Evolutionary conservation across 2,329 filamentous ascomycete genomes (phyloP).

Genomic region (Diaporthe longicolla): DNA sequence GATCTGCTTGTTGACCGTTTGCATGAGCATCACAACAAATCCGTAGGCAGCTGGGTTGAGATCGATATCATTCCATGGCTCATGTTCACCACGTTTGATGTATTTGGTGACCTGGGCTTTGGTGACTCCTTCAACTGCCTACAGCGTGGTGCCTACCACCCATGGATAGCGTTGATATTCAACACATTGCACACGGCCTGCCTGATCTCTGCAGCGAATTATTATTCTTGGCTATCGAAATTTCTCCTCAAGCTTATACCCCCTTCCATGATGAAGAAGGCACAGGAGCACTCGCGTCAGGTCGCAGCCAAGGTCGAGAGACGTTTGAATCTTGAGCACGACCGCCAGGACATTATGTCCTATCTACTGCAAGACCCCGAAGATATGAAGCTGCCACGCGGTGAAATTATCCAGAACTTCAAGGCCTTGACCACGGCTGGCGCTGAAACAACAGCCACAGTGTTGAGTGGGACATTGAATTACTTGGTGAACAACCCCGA

Average conservation of each 20-base stretch:
- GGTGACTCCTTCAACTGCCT: slow-evolving; percentile 57
- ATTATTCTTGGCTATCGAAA: slow-evolving; percentile 42
- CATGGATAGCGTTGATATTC: slow-evolving; percentile 50
- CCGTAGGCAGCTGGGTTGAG: not conserved
- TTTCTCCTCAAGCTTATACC: slow-evolving; percentile 25
- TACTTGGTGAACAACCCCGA: slow-evolving; percentile 50
- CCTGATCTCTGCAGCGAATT: slow-evolving; percentile 41
- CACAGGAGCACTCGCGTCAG: too few relatives aligned
- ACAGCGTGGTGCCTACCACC: slow-evolving; percentile 46
- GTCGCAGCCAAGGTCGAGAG: too few relatives aligned
- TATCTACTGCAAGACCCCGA: slow-evolving; percentile 41
- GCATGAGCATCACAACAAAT: too few relatives aligned
- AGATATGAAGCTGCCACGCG: slow-evolving; percentile 37
- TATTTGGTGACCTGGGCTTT: slow-evolving; percentile 60
- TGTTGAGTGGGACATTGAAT: slow-evolving; percentile 47
- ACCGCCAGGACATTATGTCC: slow-evolving; percentile 52
- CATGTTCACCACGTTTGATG: slow-evolving; percentile 55
- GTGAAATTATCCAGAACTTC: slow-evolving; percentile 52
- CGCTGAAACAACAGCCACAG: slow-evolving; percentile 53
- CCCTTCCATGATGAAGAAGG: slow-evolving; percentile 4
- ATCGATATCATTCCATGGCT: slow-evolving; percentile 46
- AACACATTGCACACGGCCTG: slow-evolving; percentile 40
- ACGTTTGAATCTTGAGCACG: not conserved
- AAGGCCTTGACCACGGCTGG: slow-evolving; percentile 50
- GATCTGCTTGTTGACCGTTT: too few relatives aligned